Conservation (phyloP, 306 rosid genomes). For the Prunus kanzakura region DNA sequence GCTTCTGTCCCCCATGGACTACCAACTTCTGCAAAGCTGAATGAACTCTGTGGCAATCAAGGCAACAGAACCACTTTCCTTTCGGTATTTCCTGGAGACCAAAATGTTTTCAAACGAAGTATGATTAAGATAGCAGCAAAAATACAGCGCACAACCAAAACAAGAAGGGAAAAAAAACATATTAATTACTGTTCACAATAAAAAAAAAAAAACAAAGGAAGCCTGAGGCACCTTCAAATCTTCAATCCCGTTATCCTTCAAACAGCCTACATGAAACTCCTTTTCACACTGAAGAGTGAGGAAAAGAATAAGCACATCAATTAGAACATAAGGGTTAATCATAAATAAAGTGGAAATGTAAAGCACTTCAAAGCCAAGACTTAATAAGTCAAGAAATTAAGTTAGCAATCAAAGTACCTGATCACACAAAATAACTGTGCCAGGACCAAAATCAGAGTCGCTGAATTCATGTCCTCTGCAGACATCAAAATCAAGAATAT, state of each 20-base stretch:
- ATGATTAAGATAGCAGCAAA: neutral
- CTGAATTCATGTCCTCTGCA: constrained; percentile 61
- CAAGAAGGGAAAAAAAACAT: neutral
- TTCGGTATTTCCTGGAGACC: constrained; percentile 62
- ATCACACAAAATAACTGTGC: constrained; percentile 74
- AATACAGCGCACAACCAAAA: neutral
- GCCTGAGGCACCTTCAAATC: constrained; percentile 48
- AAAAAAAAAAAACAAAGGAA: neutral
- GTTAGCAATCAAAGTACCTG: constrained; percentile 48
- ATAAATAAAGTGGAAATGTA: neutral
- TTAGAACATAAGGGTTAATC: neutral
- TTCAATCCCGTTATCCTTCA: constrained; percentile 60
- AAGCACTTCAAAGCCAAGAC: constrained; percentile 2
- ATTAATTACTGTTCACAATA: neutral
- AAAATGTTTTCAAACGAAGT: neutral
- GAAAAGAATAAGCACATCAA: neutral
- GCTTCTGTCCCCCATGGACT: constrained; percentile 40
- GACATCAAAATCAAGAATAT: constrained; percentile 18
- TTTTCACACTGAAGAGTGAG: constrained; percentile 60
- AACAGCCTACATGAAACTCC: constrained; percentile 78
- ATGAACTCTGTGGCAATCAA: constrained; percentile 43
- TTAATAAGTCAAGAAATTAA: neutral
- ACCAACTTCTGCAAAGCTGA: constrained; percentile 48
- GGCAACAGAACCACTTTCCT: constrained; percentile 74
- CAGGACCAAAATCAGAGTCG: constrained; percentile 52